A percentile compares a stretch with the other conserved stretches of the same genome.
These are phyloP conservation scores for Phytophthora colocasiae DNA, from an alignment of 352 stramenopile genomes.

Conservation along the genomic window DNA sequence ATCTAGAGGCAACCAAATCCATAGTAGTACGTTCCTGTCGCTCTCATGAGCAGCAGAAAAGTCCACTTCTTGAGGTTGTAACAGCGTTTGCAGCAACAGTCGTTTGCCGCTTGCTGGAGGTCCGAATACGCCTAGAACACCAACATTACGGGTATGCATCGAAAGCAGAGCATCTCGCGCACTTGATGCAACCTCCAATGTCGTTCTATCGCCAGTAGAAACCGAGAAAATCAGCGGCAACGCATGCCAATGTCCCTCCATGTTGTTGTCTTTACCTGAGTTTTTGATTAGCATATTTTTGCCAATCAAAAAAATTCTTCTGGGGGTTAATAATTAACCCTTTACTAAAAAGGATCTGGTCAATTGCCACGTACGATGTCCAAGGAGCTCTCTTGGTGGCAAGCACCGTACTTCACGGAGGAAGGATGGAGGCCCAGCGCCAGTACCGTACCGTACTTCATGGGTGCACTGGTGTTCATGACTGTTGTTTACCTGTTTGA, in stretches of 20 bases:
- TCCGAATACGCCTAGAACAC: slow-evolving; percentile 56
- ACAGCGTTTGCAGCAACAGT: slow-evolving; percentile 56
- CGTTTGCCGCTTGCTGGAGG: slow-evolving; percentile 47
- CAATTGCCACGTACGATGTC: slow-evolving; percentile 16
- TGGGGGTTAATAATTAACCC: no score
- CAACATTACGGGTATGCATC: slow-evolving; percentile 29
- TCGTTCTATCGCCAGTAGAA: not conserved
- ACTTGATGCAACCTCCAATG: slow-evolving; percentile 25
- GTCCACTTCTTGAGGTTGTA: slow-evolving; percentile 36
- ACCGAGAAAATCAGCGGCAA: slow-evolving; percentile 48
- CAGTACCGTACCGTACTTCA: slow-evolving; percentile 72
- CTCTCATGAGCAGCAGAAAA: slow-evolving; percentile 18
- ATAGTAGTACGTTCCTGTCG: slow-evolving; percentile 46
- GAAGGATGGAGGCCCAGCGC: slow-evolving; percentile 53
- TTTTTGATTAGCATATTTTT: slow-evolving; percentile 21
- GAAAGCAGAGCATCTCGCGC: slow-evolving; percentile 35
- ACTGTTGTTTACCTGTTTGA: slow-evolving; percentile 93
- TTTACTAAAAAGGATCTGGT: not conserved
- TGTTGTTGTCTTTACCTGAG: slow-evolving; percentile 7
- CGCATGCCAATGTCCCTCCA: slow-evolving; percentile 40
- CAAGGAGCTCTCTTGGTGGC: slow-evolving; percentile 49
- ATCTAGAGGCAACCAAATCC: slow-evolving; percentile 44
- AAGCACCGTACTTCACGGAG: slow-evolving; percentile 62
- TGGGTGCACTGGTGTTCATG: slow-evolving; percentile 86
- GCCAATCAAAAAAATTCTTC: not conserved